Conservation (phyloP, 768 basidiomycete genomes). For the Podaxis carcinomalis region DNA sequence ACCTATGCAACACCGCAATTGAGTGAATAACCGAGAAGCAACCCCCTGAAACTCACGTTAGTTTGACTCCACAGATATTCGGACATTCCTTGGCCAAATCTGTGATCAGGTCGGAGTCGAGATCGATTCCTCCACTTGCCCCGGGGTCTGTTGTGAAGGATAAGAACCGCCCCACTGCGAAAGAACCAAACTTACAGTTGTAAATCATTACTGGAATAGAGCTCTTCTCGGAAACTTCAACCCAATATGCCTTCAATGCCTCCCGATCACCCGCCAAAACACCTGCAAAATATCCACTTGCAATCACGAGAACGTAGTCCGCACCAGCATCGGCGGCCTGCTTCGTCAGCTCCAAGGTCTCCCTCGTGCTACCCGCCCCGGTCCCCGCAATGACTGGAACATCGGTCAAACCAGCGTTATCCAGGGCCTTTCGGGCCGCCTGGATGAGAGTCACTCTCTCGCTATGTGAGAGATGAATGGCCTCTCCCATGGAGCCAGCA, state of each 20-base stretch:
- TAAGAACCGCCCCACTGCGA: constrained; percentile 9
- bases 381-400: constrained; percentile 80
- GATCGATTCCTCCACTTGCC: constrained; percentile 84
- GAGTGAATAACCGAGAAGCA: background rate
- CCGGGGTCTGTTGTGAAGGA: constrained; percentile 59
- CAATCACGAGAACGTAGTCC: constrained; percentile 82
- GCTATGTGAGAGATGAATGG: constrained; percentile 61
- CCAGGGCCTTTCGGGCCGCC: constrained; percentile 66
- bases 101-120: constrained; percentile 84
- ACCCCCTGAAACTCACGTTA: constrained; percentile 56
- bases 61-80: constrained; percentile 83
- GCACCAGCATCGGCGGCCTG: constrained; percentile 85
- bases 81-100: constrained; percentile 73
- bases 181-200: constrained; percentile 58
- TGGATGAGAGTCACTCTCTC: constrained; percentile 67
- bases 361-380: constrained; percentile 78
- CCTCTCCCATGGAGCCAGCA: constrained; percentile 85
- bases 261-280: constrained; percentile 53
- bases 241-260: constrained; percentile 77
- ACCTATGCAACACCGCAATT: constrained; percentile 38
- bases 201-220: constrained; percentile 88
- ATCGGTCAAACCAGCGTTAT: constrained; percentile 51
- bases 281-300: constrained; percentile 85
- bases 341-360: constrained; percentile 69
- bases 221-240: constrained; percentile 72